A percentile compares a stretch with the other conserved stretches of the same genome.
Evolutionary conservation across 495 filamentous ascomycete genomes (phyloP).

Genomic region (Cercophora samala): DNA sequence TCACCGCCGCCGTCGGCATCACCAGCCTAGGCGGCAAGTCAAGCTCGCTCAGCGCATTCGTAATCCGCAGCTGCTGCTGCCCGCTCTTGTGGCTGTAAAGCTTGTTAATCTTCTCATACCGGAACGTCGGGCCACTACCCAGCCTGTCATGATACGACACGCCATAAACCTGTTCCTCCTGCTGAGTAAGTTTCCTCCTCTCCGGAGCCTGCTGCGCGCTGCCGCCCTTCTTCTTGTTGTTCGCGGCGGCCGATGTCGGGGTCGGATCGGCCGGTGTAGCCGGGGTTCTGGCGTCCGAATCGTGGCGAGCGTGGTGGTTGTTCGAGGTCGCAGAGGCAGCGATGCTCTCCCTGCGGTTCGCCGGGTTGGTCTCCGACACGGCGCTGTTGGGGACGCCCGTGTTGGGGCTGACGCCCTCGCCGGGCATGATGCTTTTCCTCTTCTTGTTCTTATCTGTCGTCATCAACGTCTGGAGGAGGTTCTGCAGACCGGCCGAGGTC

Average conservation of each 20-base stretch:
- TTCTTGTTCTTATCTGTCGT: slow-evolving; percentile 85
- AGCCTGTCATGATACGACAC: slow-evolving; percentile 84
- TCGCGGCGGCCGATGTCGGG: slow-evolving; percentile 24
- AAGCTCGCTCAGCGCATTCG: slow-evolving; percentile 70
- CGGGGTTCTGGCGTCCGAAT: slow-evolving; percentile 49
- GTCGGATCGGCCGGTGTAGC: slow-evolving; percentile 34
- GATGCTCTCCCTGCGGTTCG: slow-evolving; percentile 50
- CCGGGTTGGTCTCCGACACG: slow-evolving; percentile 28
- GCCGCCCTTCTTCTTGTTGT: slow-evolving; percentile 55
- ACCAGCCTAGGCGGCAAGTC: slow-evolving; percentile 71
- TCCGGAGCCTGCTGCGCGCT: slow-evolving; percentile 40
- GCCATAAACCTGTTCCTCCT: slow-evolving; percentile 75
- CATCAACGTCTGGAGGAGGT: slow-evolving; percentile 73
- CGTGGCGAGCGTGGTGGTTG: slow-evolving; percentile 47
- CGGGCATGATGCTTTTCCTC: slow-evolving; percentile 54
- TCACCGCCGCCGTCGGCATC: slow-evolving; percentile 82
- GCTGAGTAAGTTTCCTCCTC: slow-evolving; percentile 65
- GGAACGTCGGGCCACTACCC: slow-evolving; percentile 68
- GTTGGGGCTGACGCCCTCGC: slow-evolving; percentile 39
- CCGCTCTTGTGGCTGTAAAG: slow-evolving; percentile 78
- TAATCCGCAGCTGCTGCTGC: slow-evolving; percentile 77
- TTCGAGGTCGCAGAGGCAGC: slow-evolving; percentile 34
- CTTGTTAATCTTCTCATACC: slow-evolving; percentile 78
- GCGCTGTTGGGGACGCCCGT: slow-evolving; percentile 38
- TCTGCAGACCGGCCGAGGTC: slow-evolving; percentile 70